Base-by-base conservation (phyloP, 345 rosid genomes). In the Salix arbutifolia region DNA sequence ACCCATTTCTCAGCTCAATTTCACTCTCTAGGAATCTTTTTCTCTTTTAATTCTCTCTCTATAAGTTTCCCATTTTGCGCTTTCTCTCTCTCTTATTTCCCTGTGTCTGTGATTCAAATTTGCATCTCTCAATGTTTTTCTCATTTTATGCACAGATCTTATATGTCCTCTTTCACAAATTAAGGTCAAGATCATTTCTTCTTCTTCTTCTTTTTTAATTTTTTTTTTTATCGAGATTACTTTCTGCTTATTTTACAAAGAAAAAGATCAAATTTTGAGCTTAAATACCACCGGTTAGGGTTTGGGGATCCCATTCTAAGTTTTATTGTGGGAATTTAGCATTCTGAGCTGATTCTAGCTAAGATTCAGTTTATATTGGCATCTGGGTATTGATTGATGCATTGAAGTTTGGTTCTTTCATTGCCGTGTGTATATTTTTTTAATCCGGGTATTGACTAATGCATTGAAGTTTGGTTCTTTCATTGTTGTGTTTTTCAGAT, bases 91-190 rank as follows among this genome's bases (percentile, higher is more conserved):
- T 14, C 40, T 71, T 37, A 25, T 60, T 52, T 66, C 56, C 65
- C 31, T 26, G 66, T 65, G n/a, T 33, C 33, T n/a, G 74, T 40
- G 31, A 23, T 52, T n/a, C 46, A 31, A 8, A 19, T 72, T 70
- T 26, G 67, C 67, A 44, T 64, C 74, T 83, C 79, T 79, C 77
- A 75, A 85, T 83, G 82, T 74, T 80, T 75, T 80, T 76, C 81
- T 83, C 81, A 65, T 81, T 81, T 68, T 83, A 83, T 77, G 85
- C 81, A 77, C 85, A 82, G 86, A 83, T 84, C 83, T 69, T 83
- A 69, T 80, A 70, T 40, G 70, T 72, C 26, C 76, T 77, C 60
- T 31, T 83, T 75, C 70, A 73, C 73, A 80, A 84, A 79, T 69
- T 79, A 72, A 72, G 86, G 88, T 84, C 53, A 72, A 80, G 56